Evolutionary conservation across 139 green algal species (phyloP).

Genomic region (Volvox reticuliferus): DNA sequence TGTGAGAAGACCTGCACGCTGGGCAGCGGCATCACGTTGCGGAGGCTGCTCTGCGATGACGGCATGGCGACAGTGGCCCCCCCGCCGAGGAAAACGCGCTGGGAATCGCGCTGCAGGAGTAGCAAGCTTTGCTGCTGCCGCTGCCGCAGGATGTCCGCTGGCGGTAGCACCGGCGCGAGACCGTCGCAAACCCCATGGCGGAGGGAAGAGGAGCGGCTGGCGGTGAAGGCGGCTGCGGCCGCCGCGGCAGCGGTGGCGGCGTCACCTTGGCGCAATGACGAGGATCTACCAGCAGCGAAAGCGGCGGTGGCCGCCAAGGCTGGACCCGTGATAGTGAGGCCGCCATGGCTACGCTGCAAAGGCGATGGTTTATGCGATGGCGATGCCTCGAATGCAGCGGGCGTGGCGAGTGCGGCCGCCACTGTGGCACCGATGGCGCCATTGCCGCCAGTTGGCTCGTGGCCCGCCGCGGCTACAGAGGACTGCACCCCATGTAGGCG

Average conservation of each 20-base stretch:
- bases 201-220: conserved; percentile 1
- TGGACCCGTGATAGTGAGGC: background rate
- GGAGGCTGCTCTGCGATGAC: background rate
- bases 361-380: too few species aligned
- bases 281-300: background rate
- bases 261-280: background rate
- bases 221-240: background rate
- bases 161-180: background rate
- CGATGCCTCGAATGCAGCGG: too few species aligned
- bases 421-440: too few species aligned
- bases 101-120: conserved; percentile 7
- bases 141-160: background rate
- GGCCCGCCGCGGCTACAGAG: too few species aligned
- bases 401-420: too few species aligned
- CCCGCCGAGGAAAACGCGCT: background rate
- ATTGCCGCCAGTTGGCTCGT: too few species aligned
- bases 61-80: background rate
- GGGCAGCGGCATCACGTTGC: background rate
- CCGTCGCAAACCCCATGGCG: background rate
- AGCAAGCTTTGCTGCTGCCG: background rate
- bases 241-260: background rate
- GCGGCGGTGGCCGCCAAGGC: background rate
- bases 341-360: background rate
- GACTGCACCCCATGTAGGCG: too few species aligned
- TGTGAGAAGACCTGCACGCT: conserved; percentile 35